phyloP scores from a whole-genome alignment of 2,329 filamentous ascomycete genomes.

The Metarhizium brunneum region DNA sequence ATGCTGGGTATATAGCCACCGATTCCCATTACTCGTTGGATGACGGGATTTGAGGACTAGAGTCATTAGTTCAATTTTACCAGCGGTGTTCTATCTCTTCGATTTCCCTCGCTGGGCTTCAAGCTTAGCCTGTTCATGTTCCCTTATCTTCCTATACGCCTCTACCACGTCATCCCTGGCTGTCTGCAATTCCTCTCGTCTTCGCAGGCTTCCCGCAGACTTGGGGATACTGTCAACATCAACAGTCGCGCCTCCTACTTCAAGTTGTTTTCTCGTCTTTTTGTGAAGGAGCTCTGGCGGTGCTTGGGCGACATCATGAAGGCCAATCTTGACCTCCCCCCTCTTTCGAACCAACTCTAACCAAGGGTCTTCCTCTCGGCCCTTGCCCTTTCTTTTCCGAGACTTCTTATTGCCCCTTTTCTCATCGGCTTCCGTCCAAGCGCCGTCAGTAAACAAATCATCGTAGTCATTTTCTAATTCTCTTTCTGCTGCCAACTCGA shows the following conservation, averaged over 20 bases:
- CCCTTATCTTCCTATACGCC: constrained; percentile 28
- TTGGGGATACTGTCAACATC: constrained; percentile 28
- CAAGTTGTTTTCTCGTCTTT: constrained; percentile 22
- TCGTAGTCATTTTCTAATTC: constrained; percentile 51
- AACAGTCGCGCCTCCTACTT: constrained; percentile 23
- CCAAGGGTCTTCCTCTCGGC: constrained; percentile 67
- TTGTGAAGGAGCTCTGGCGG: constrained; percentile 66
- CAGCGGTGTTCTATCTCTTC: background rate
- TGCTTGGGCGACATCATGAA: constrained; percentile 58
- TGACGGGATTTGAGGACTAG: background rate
- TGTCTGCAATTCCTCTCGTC: constrained; percentile 29
- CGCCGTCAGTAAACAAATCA: constrained; percentile 23
- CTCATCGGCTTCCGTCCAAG: constrained; percentile 36
- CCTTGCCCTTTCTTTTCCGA: constrained; percentile 25
- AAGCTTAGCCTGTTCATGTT: constrained; percentile 28
- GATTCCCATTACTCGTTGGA: too few relatives aligned
- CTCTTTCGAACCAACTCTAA: constrained; percentile 59
- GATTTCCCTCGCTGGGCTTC: constrained; percentile 4
- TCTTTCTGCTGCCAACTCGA: constrained; percentile 52
- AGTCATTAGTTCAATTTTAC: background rate
- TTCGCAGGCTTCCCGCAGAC: constrained; percentile 27
- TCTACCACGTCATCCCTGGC: constrained; percentile 26
- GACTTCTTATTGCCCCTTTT: constrained; percentile 15
- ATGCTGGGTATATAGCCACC: too few relatives aligned
- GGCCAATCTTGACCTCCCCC: constrained; percentile 41